phyloP scores from a whole-genome alignment of 345 rosid species.

The Populus ilicifolia region DNA sequence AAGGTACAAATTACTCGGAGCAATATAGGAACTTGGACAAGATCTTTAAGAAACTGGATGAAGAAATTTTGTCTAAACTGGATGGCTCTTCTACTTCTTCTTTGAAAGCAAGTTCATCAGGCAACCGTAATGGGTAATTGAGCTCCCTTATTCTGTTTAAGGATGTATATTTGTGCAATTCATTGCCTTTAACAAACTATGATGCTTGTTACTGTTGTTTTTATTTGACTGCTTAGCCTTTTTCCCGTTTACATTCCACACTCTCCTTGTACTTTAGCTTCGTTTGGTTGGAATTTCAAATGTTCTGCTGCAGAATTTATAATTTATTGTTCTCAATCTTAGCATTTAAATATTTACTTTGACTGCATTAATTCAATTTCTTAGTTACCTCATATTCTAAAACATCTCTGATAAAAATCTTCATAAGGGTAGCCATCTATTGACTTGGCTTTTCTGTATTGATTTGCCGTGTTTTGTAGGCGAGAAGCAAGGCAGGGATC shows the following conservation, averaged over 20 bases:
- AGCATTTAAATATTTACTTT: too few species aligned
- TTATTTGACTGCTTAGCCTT: not conserved
- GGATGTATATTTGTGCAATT: not conserved
- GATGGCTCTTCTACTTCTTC: conserved; percentile 26
- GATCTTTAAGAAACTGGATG: conserved; percentile 50
- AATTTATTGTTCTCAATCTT: too few species aligned
- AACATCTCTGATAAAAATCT: not conserved
- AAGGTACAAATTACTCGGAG: conserved; percentile 41
- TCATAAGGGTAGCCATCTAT: not conserved
- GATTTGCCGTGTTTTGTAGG: conserved; percentile 30
- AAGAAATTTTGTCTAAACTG: conserved; percentile 45
- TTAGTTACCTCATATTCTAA: not conserved
- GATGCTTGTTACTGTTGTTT: not conserved
- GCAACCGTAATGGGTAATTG: conserved; percentile 34
- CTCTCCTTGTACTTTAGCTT: too few species aligned
- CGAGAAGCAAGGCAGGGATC: conserved; percentile 34
- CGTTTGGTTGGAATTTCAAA: too few species aligned
- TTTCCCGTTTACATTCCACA: too few species aligned
- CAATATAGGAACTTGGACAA: conserved; percentile 58
- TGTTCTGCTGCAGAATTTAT: too few species aligned
- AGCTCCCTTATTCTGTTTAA: not conserved
- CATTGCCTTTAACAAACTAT: not conserved
- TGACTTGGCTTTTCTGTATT: not conserved
- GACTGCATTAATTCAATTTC: too few species aligned
- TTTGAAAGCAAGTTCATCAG: conserved; percentile 27